Evolutionary conservation across 164 flowering plant genomes (phyloP).

Genomic region (Magnolia officinalis): DNA sequence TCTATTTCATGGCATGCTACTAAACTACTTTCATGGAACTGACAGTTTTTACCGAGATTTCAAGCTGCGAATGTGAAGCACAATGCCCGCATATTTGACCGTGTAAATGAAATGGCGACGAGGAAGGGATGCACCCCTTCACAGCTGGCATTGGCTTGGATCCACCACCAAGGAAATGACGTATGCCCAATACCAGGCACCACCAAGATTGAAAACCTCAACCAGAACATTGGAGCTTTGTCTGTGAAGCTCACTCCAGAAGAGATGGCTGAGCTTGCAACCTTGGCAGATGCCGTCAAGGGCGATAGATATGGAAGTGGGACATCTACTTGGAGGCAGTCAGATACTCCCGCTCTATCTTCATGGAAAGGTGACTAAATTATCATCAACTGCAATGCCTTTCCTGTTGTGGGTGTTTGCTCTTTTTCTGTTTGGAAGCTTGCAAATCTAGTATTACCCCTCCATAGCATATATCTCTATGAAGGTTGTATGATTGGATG

Average conservation of each 20-base stretch:
- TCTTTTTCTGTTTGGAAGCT: no score
- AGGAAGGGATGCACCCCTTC: slow-evolving; percentile 38
- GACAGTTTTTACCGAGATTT: slow-evolving; percentile 32
- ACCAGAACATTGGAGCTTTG: slow-evolving; percentile 43
- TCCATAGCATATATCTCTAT: no score
- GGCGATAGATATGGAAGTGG: slow-evolving; percentile 27
- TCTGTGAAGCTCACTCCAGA: slow-evolving; percentile 31
- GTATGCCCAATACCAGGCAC: slow-evolving; percentile 49
- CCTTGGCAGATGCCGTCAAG: slow-evolving; percentile 26
- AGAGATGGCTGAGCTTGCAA: slow-evolving; percentile 41
- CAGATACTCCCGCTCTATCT: slow-evolving; percentile 26
- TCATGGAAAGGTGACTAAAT: slow-evolving; percentile 22
- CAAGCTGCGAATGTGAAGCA: slow-evolving; percentile 33
- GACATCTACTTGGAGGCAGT: slow-evolving; percentile 9
- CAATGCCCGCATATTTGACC: slow-evolving; percentile 27
- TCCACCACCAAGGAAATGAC: slow-evolving; percentile 37
- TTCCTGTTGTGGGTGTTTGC: no score
- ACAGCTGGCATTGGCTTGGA: slow-evolving; percentile 44
- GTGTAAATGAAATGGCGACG: slow-evolving; percentile 24
- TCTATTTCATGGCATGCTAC: background rate
- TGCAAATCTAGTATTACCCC: no score
- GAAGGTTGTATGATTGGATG: no score
- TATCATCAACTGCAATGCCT: no score
- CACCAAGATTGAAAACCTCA: slow-evolving; percentile 42
- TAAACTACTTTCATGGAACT: background rate